These are phyloP conservation scores for Nymphaea colorata DNA, from an alignment of 164 flowering plant species.

Conservation along the genomic window DNA sequence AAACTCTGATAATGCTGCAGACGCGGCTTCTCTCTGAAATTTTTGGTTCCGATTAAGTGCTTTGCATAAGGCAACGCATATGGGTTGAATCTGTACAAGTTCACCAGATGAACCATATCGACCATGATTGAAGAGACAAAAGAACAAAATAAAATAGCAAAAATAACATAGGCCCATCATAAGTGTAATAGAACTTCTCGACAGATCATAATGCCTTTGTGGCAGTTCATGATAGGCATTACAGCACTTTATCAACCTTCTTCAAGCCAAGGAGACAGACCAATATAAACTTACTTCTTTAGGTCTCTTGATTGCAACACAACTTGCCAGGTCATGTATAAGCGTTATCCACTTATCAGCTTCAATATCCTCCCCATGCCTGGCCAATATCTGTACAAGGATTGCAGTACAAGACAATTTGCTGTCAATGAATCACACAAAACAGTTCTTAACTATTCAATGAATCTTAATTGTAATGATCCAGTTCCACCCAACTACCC, in stretches of 20 bases:
- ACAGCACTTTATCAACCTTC: no score
- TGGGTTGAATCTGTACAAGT: conserved; percentile 43
- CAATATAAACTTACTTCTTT: conserved; percentile 51
- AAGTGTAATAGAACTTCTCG: no score
- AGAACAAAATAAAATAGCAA: neutral
- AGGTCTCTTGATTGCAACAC: conserved; percentile 88
- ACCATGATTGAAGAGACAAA: neutral
- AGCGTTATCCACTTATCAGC: conserved; percentile 83
- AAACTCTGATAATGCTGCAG: conserved; percentile 92
- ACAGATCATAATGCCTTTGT: no score
- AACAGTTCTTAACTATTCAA: no score
- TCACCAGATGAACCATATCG: neutral
- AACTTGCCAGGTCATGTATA: conserved; percentile 77
- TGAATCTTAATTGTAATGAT: no score
- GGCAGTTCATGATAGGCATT: no score
- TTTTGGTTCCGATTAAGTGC: conserved; percentile 44
- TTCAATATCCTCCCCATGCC: conserved; percentile 70
- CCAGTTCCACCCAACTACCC: no score
- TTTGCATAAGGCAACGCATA: conserved; percentile 49
- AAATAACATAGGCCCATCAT: no score
- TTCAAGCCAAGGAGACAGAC: no score
- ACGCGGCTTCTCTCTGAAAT: conserved; percentile 87
- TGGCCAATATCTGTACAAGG: conserved; percentile 59
- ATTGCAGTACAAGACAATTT: no score
- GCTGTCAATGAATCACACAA: no score